Conservation (phyloP, 2,329 filamentous ascomycete genomes). For the Huntiella decipiens region DNA sequence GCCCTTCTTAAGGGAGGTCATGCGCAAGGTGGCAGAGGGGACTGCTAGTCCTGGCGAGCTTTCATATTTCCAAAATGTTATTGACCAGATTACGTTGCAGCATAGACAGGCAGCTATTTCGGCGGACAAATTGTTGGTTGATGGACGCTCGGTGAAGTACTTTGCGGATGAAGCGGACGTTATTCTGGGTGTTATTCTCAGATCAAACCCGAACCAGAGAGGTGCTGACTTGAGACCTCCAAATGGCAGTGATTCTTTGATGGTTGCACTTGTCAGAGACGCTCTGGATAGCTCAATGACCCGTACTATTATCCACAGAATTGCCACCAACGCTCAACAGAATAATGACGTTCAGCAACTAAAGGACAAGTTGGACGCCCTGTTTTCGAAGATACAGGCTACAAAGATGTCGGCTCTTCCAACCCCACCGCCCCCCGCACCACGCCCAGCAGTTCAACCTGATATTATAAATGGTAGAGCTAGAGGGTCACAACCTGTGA, state of each 20-base stretch:
- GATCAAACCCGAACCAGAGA: slow-evolving; percentile 37
- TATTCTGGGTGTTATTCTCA: slow-evolving; percentile 39
- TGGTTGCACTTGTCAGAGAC: slow-evolving; percentile 37
- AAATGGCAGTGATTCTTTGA: slow-evolving; percentile 33
- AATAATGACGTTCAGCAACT: slow-evolving; percentile 35
- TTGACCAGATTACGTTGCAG: slow-evolving; percentile 53
- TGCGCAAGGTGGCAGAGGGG: slow-evolving; percentile 67
- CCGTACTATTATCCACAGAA: slow-evolving; percentile 32
- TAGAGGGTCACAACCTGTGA: slow-evolving; percentile 18
- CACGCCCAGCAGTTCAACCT: background rate
- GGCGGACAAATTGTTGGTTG: slow-evolving; percentile 34
- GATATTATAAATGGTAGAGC: background rate
- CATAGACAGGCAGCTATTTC: slow-evolving; percentile 35
- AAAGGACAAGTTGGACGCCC: slow-evolving; percentile 30
- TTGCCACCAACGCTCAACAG: slow-evolving; percentile 31
- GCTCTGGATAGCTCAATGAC: slow-evolving; percentile 32
- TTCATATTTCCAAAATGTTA: slow-evolving; percentile 59
- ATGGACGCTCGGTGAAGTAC: slow-evolving; percentile 36
- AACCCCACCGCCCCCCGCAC: slow-evolving; percentile 10
- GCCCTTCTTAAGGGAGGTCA: slow-evolving; percentile 52
- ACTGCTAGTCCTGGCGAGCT: slow-evolving; percentile 53
- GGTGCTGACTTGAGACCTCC: slow-evolving; percentile 34
- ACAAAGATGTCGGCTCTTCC: slow-evolving; percentile 13
- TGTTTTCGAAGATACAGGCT: slow-evolving; percentile 18
- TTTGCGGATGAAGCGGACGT: slow-evolving; percentile 39